Conservation (phyloP, 129 eudicot genomes). For the Smallanthus sonchifolius region DNA sequence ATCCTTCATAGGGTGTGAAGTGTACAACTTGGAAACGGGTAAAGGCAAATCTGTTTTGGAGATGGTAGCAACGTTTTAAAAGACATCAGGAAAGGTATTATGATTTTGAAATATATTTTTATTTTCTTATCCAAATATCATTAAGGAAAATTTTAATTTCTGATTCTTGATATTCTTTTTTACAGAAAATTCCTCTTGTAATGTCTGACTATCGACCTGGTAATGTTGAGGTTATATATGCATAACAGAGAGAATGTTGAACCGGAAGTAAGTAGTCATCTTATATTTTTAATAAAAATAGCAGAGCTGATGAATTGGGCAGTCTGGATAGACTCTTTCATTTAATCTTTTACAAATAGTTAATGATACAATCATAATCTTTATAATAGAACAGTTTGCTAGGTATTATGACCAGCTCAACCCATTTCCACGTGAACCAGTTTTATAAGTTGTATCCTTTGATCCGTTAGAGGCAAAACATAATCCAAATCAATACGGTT, state of each 20-base stretch:
- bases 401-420: background rate
- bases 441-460: background rate
- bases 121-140: no score
- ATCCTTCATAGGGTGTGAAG: no score
- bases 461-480: no score
- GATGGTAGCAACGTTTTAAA: no score
- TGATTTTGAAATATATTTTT: no score
- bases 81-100: no score
- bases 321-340: background rate
- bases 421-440: background rate
- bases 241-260: constrained; percentile 64
- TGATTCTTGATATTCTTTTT: no score
- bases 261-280: constrained; percentile 78
- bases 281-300: background rate
- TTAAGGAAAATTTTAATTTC: no score
- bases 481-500: background rate
- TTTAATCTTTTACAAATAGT: background rate
- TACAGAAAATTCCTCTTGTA: no score
- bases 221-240: constrained; percentile 86
- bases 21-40: no score
- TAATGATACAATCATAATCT: background rate
- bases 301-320: background rate
- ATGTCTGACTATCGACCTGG: constrained; percentile 99
- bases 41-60: no score
- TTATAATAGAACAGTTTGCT: background rate